These are phyloP conservation scores for Aspergillus transmontanensis DNA, from an alignment of 2,329 filamentous ascomycete genomes.

Conservation along the genomic window DNA sequence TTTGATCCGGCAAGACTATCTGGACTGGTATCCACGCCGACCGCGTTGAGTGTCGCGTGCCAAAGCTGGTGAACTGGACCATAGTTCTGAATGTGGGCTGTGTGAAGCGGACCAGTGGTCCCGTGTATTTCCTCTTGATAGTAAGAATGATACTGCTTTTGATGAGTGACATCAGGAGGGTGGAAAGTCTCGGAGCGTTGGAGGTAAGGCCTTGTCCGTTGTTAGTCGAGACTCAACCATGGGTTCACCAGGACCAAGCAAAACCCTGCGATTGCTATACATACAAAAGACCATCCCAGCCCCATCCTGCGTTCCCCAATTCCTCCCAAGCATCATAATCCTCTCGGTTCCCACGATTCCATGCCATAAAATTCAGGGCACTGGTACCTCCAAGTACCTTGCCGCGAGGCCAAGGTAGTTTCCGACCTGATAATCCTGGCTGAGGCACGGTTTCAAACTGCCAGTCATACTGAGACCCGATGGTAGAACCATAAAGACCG, in stretches of 20 bases:
- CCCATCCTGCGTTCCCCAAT: slow-evolving; percentile 35
- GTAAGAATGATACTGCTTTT: slow-evolving; percentile 26
- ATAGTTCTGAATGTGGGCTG: slow-evolving; percentile 23
- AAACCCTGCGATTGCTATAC: neutral
- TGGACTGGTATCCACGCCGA: slow-evolving; percentile 41
- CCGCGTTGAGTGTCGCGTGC: slow-evolving; percentile 44
- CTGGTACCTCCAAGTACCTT: slow-evolving; percentile 35
- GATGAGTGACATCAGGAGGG: slow-evolving; percentile 28
- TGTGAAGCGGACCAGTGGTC: slow-evolving; percentile 39
- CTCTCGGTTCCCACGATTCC: slow-evolving; percentile 25
- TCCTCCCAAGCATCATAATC: slow-evolving; percentile 37
- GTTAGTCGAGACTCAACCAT: neutral
- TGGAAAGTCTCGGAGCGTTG: slow-evolving; percentile 52
- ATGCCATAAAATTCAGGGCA: slow-evolving; percentile 35
- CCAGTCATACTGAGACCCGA: slow-evolving; percentile 6
- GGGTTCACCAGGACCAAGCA: neutral
- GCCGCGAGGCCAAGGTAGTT: slow-evolving; percentile 25
- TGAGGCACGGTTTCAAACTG: slow-evolving; percentile 34
- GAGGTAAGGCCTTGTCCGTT: slow-evolving; percentile 47
- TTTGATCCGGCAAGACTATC: slow-evolving; percentile 45
- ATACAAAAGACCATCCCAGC: slow-evolving; percentile 27
- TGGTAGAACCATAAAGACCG: slow-evolving; percentile 11
- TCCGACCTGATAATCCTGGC: slow-evolving; percentile 14
- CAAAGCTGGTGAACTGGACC: slow-evolving; percentile 48
- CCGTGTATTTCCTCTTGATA: slow-evolving; percentile 26